Percentiles rank a stretch among this genome's conserved stretches.
Evolutionary conservation across 768 basidiomycete genomes (phyloP).

Genomic region (Fibroporia radiculosa): DNA sequence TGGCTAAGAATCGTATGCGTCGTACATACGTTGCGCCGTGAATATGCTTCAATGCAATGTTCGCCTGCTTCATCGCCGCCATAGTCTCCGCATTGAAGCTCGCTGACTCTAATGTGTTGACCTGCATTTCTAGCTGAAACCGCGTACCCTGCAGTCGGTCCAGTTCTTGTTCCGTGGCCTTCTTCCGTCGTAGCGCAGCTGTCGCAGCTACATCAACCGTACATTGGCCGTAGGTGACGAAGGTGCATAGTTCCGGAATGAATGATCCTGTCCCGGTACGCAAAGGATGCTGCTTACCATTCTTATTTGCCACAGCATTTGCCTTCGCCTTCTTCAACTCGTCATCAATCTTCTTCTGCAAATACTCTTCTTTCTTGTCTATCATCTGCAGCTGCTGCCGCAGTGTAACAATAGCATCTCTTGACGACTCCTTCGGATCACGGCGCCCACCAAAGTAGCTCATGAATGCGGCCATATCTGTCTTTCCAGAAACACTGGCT

Average conservation of each 20-base stretch:
- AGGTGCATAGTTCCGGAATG: neutral
- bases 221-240: neutral
- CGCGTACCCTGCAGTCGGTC: conserved; percentile 80
- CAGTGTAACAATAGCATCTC: conserved; percentile 89
- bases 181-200: conserved; percentile 89
- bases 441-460: conserved; percentile 82
- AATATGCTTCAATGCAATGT: conserved; percentile 81
- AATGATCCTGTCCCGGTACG: neutral
- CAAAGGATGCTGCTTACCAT: conserved; percentile 50
- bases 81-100: conserved; percentile 98
- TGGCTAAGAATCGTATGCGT: neutral
- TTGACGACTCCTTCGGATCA: conserved; percentile 77
- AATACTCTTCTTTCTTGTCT: conserved; percentile 98
- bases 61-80: conserved; percentile 93
- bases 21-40: conserved; percentile 79
- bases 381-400: conserved; percentile 94
- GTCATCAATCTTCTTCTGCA: conserved; percentile 95
- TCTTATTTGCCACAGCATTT: conserved; percentile 90
- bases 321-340: conserved; percentile 86
- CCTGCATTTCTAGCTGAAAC: conserved; percentile 91
- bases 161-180: conserved; percentile 78
- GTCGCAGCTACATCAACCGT: conserved; percentile 61
- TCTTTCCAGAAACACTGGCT: no score
- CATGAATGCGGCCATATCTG: conserved; percentile 73
- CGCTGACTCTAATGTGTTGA: conserved; percentile 94